Conservation (phyloP, 2,329 filamentous ascomycete species). For the Colletotrichum scovillei region DNA sequence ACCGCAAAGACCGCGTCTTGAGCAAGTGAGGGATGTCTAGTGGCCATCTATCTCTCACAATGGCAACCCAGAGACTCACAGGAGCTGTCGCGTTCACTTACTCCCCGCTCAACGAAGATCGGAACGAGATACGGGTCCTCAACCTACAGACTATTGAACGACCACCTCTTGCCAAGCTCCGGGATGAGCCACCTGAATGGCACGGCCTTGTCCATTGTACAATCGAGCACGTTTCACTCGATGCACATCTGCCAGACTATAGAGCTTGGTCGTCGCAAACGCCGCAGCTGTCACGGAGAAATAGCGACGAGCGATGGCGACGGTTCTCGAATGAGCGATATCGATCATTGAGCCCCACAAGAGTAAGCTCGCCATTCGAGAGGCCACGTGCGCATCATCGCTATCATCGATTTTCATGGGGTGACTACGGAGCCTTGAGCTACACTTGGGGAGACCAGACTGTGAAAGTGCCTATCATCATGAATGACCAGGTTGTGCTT, state of each 20-base stretch:
- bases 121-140: constrained; percentile 25
- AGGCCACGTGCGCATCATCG: constrained; percentile 10
- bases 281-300: constrained; percentile 4
- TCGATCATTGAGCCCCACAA: constrained; percentile 11
- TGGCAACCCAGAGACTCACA: not conserved
- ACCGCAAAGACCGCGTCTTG: not conserved
- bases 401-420: constrained; percentile 25
- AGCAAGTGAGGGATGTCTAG: not conserved
- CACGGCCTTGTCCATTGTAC: constrained; percentile 26
- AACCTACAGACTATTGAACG: constrained; percentile 18
- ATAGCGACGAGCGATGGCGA: constrained; percentile 23
- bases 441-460: constrained; percentile 27
- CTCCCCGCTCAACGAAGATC: constrained; percentile 1
- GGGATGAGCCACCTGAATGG: constrained; percentile 23
- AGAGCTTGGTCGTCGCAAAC: constrained; percentile 2
- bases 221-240: constrained; percentile 16
- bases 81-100: not conserved
- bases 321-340: constrained; percentile 21
- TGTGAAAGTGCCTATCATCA: constrained; percentile 6
- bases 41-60: not conserved
- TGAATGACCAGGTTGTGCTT: constrained; percentile 13
- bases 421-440: constrained; percentile 24
- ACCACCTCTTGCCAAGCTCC: constrained; percentile 14
- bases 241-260: constrained; percentile 19
- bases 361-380: constrained; percentile 13